phyloP scores from a whole-genome alignment of 345 rosid genomes.

The Bretschneidera sinensis region DNA sequence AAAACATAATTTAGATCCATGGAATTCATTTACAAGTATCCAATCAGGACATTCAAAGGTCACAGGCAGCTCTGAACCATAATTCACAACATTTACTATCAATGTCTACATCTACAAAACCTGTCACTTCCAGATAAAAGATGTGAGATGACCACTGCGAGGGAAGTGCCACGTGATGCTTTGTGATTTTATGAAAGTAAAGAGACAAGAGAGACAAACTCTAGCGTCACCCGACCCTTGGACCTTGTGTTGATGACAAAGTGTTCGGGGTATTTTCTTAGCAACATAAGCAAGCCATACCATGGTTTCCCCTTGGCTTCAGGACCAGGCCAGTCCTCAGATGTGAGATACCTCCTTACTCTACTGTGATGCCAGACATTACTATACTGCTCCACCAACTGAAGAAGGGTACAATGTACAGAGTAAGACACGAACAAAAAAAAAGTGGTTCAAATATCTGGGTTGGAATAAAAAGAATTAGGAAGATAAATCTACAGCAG shows the following conservation, averaged over 20 bases:
- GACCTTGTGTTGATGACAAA: slow-evolving; percentile 93
- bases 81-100: not conserved
- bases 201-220: slow-evolving; percentile 93
- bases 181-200: slow-evolving; percentile 42
- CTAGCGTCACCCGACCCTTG: slow-evolving; percentile 66
- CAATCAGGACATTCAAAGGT: not conserved
- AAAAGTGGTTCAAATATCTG: slow-evolving; percentile 9
- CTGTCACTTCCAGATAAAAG: not conserved
- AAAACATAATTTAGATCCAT: slow-evolving; percentile 5
- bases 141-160: not conserved
- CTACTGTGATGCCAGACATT: slow-evolving; percentile 87
- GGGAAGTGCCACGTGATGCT: not conserved
- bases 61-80: not conserved
- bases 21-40: not conserved
- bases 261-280: slow-evolving; percentile 89
- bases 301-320: slow-evolving; percentile 89
- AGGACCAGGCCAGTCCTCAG: slow-evolving; percentile 74
- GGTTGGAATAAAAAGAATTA: not conserved
- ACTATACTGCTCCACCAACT: slow-evolving; percentile 75
- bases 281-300: slow-evolving; percentile 83
- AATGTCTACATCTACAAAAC: not conserved
- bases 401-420: slow-evolving; percentile 15
- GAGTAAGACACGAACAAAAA: slow-evolving; percentile 2
- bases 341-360: slow-evolving; percentile 73
- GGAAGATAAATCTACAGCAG: not conserved